A percentile compares a stretch with the other conserved stretches of the same genome.
These are phyloP conservation scores for Phlebopus sp. DNA, from an alignment of 1,284 basidiomycete genomes.

Conservation along the genomic window DNA sequence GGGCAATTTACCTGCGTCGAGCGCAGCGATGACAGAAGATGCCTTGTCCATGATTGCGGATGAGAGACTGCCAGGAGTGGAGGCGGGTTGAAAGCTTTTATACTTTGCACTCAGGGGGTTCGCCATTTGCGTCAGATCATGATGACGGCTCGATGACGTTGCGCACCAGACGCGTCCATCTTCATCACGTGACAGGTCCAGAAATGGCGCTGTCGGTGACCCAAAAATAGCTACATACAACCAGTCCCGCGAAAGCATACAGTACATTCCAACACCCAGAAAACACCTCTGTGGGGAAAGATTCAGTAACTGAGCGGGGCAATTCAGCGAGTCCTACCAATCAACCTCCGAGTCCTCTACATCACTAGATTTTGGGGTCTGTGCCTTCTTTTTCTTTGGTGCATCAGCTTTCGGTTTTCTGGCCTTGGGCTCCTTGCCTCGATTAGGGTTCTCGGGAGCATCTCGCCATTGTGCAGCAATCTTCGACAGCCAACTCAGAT, in stretches of 20 bases:
- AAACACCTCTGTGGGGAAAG: not conserved
- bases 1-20: slow-evolving; percentile 65
- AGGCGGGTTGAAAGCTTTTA: not conserved
- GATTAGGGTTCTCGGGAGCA: slow-evolving; percentile 57
- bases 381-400: slow-evolving; percentile 16
- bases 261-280: no score
- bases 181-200: no score
- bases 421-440: slow-evolving; percentile 45
- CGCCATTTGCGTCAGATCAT: no score
- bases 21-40: slow-evolving; percentile 56
- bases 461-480: slow-evolving; percentile 54
- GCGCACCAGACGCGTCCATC: no score
- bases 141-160: no score
- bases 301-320: slow-evolving; percentile 1
- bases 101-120: not conserved
- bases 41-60: slow-evolving; percentile 51
- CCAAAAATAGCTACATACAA: no score
- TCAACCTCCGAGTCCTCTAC: slow-evolving; percentile 22
- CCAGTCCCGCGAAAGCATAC: no score
- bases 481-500: slow-evolving; percentile 32
- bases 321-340: slow-evolving; percentile 10
- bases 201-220: no score
- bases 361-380: slow-evolving; percentile 22
- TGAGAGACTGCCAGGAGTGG: not conserved
- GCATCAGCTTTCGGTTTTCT: slow-evolving; percentile 38